Evolutionary conservation across 305 asterid genomes (phyloP).

Genomic region (Salvia sclarea): DNA sequence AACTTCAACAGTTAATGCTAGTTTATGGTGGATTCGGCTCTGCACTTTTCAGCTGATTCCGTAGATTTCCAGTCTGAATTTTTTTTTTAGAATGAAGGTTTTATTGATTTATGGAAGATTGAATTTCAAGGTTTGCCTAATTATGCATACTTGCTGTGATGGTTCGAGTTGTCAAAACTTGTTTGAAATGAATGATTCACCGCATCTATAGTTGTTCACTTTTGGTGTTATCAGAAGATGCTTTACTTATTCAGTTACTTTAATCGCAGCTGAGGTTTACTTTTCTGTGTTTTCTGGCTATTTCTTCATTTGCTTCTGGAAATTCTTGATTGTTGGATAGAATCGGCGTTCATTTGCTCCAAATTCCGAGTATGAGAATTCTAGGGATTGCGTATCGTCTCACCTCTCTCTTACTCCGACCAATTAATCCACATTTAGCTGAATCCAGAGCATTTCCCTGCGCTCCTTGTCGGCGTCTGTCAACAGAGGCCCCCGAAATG

Average conservation of each 20-base stretch:
- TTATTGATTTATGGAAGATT: background rate
- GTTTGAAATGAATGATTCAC: too few relatives aligned
- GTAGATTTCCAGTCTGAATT: background rate
- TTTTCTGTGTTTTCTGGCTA: too few relatives aligned
- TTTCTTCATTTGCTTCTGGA: too few relatives aligned
- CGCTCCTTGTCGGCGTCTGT: conserved; percentile 32
- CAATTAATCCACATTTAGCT: too few relatives aligned
- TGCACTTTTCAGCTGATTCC: conserved; percentile 1
- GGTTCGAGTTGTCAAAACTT: too few relatives aligned
- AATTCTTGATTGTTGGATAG: too few relatives aligned
- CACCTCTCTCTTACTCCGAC: conserved; percentile 20
- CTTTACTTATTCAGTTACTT: too few relatives aligned
- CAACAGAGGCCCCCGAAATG: conserved; percentile 49
- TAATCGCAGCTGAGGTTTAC: too few relatives aligned
- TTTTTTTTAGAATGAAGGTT: conserved; percentile 16
- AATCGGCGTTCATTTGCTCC: too few relatives aligned
- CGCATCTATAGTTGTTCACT: background rate
- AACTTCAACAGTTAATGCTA: background rate
- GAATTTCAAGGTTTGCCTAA: background rate
- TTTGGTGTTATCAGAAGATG: too few relatives aligned
- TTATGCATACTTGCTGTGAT: too few relatives aligned
- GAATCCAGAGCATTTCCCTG: conserved; percentile 26
- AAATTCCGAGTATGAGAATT: conserved; percentile 33
- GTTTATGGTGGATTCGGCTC: background rate
- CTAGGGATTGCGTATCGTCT: conserved; percentile 29